phyloP scores from a whole-genome alignment of 1,139 yeast species.

The Saccharomyces hybrid region DNA sequence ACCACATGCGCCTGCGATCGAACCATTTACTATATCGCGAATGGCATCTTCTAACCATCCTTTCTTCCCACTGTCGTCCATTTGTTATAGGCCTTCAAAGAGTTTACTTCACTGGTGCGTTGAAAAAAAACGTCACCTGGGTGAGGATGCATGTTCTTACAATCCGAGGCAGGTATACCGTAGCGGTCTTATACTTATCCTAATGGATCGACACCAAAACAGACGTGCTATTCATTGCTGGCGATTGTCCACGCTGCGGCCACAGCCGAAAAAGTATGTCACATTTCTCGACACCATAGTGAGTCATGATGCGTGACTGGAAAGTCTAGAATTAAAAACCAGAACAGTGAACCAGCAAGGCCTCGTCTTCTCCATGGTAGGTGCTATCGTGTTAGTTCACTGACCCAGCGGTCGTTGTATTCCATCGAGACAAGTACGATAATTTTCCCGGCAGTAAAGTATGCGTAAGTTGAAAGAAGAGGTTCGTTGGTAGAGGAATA shows the following conservation, averaged over 20 bases:
- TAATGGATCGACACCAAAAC: not conserved
- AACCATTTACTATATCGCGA: conserved; percentile 28
- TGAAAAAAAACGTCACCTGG: not conserved
- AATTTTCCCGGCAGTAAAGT: not conserved
- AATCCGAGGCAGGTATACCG: not conserved
- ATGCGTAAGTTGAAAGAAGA: not conserved
- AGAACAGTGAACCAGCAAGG: not conserved
- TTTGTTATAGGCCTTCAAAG: not conserved
- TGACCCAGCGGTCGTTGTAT: not conserved
- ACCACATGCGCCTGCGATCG: conserved; percentile 70
- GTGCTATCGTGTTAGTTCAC: not conserved
- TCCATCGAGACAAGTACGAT: not conserved
- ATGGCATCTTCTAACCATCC: conserved; percentile 10
- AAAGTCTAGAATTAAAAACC: no score
- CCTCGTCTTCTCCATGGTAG: not conserved
- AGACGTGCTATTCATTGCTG: not conserved
- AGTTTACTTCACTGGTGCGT: not conserved
- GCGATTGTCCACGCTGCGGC: not conserved
- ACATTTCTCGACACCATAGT: not conserved
- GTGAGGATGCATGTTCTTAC: no score
- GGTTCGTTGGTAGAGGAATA: not conserved
- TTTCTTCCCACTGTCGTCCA: not conserved
- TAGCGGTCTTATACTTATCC: not conserved
- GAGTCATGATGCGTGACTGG: not conserved
- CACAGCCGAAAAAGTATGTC: not conserved